Conservation (phyloP, 768 basidiomycete species). For the Amanita pseudoporphyria region DNA sequence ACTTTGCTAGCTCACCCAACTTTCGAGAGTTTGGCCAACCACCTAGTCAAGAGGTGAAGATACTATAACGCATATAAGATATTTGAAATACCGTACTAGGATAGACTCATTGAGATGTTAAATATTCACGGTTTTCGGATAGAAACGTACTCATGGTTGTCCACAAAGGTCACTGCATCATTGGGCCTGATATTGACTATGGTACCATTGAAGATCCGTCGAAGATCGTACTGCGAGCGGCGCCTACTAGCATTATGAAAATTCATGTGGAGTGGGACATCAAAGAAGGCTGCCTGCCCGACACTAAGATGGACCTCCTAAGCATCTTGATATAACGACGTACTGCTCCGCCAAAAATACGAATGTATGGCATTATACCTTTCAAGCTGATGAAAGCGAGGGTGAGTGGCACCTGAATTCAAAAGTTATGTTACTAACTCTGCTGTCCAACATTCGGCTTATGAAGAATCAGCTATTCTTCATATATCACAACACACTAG, state of each 20-base stretch:
- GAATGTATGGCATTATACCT: conserved; percentile 46
- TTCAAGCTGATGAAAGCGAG: conserved; percentile 37
- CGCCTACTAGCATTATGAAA: conserved; percentile 68
- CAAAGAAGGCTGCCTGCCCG: conserved; percentile 76
- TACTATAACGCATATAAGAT: background rate
- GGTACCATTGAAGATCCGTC: conserved; percentile 61
- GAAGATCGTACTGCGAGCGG: conserved; percentile 62
- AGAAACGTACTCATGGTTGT: conserved; percentile 74
- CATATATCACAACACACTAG: background rate
- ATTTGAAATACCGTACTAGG: conserved; percentile 43
- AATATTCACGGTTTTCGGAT: background rate
- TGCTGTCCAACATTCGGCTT: conserved; percentile 79
- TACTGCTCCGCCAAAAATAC: conserved; percentile 58
- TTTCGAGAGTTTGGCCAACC: conserved; percentile 66
- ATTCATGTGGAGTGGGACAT: conserved; percentile 83
- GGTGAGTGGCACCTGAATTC: background rate
- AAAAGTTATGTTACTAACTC: conserved; percentile 31
- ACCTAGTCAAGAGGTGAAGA: conserved; percentile 23
- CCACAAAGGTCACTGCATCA: conserved; percentile 86
- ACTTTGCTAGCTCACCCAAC: conserved; percentile 49
- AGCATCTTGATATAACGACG: conserved; percentile 1
- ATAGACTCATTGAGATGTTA: background rate
- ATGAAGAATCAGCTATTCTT: conserved; percentile 13
- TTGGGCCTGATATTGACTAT: conserved; percentile 58
- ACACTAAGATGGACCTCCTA: background rate